These are phyloP conservation scores for Luffa aegyptiaca DNA, from an alignment of 306 rosid species.

Conservation along the genomic window DNA sequence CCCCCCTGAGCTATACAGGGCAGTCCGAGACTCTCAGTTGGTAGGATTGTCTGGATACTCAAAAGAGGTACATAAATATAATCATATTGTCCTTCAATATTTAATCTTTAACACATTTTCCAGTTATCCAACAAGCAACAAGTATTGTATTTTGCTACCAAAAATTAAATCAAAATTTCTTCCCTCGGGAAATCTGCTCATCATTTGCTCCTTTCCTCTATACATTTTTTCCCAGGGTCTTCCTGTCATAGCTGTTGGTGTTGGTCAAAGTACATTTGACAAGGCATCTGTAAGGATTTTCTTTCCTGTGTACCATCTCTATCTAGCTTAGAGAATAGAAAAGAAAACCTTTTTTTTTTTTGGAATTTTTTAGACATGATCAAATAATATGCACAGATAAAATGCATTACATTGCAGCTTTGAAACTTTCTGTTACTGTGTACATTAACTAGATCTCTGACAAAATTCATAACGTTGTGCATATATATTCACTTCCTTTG, in stretches of 20 bases:
- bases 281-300: conserved; percentile 81
- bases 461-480: background rate
- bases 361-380: background rate
- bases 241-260: conserved; percentile 82
- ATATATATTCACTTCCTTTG: background rate
- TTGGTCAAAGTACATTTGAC: conserved; percentile 85
- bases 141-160: background rate
- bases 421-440: background rate
- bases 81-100: background rate
- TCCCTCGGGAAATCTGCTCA: background rate
- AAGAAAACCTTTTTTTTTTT: background rate
- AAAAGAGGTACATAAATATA: conserved; percentile 49
- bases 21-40: conserved; percentile 68
- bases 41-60: conserved; percentile 88
- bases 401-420: background rate
- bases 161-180: background rate
- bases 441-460: background rate
- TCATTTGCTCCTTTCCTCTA: conserved; percentile 10
- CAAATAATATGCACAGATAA: background rate
- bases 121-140: background rate
- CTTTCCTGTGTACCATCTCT: conserved; percentile 2
- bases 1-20: conserved; percentile 56
- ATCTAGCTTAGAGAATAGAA: background rate
- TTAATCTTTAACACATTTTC: background rate
- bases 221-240: conserved; percentile 49